Evolutionary conservation across 495 filamentous ascomycete species (phyloP).

Genomic region (Penicillium odoratum): DNA sequence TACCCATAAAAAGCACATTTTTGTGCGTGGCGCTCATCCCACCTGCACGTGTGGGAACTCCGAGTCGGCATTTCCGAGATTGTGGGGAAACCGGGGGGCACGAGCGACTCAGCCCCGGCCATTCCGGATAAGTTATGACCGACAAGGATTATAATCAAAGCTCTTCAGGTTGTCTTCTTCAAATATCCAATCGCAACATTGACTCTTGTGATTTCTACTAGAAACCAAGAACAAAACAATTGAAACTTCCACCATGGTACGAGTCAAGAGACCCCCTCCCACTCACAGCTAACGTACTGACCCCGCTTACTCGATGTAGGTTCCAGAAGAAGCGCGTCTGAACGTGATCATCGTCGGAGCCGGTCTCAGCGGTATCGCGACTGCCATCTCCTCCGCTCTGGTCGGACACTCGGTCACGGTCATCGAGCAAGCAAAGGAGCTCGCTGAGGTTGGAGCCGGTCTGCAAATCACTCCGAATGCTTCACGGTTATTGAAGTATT

Average conservation of each 20-base stretch:
- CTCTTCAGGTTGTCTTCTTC: not conserved
- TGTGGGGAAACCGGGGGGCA: not conserved
- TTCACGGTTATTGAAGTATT: slow-evolving; percentile 52
- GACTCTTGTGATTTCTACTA: not conserved
- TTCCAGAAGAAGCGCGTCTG: slow-evolving; percentile 28
- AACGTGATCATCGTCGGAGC: slow-evolving; percentile 38
- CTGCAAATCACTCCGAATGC: slow-evolving; percentile 61
- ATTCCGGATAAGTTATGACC: not conserved
- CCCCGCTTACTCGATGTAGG: slow-evolving; percentile 2
- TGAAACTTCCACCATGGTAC: not conserved
- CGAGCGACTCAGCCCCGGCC: not conserved
- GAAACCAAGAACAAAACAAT: not conserved
- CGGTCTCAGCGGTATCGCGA: slow-evolving; percentile 62
- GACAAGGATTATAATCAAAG: not conserved
- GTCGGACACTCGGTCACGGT: slow-evolving; percentile 62
- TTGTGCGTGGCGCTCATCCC: not conserved
- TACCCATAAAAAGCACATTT: not conserved
- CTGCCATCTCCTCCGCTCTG: slow-evolving; percentile 60
- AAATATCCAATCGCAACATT: not conserved
- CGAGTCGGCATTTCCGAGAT: not conserved
- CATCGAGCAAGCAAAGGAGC: slow-evolving; percentile 60
- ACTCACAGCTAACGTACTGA: not conserved
- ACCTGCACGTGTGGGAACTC: not conserved
- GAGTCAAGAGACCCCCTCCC: not conserved
- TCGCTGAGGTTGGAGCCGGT: slow-evolving; percentile 56